Percentiles rank a stretch among this genome's conserved stretches.
Conservation (phyloP, 441 rosid genomes). For the Raphanus hybrid region DNA sequence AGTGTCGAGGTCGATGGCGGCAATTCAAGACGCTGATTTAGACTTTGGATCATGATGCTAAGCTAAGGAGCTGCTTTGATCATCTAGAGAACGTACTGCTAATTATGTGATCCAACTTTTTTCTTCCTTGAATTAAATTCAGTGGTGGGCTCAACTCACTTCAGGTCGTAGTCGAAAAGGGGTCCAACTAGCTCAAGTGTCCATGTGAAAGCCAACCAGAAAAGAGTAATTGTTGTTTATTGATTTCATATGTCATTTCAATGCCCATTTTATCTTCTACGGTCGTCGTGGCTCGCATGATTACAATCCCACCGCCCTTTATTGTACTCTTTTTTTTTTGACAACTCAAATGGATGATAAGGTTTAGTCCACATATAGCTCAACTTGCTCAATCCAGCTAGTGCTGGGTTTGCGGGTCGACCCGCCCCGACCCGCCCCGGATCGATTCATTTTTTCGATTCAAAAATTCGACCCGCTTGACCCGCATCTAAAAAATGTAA, state of each 20-base stretch:
- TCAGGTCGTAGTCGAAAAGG: conserved; percentile 14
- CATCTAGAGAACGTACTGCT: background rate
- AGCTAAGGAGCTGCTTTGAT: background rate
- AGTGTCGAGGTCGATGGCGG: too few relatives aligned
- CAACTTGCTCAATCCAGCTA: conserved; percentile 14
- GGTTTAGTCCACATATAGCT: conserved; percentile 14
- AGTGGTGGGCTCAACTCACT: conserved; percentile 10
- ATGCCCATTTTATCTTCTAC: conserved; percentile 26
- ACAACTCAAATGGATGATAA: background rate
- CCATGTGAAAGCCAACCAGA: conserved; percentile 29
- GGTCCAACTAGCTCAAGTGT: conserved; percentile 6
- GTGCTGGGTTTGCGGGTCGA: too few relatives aligned
- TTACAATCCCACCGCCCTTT: conserved; percentile 11
- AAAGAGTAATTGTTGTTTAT: conserved; percentile 26
- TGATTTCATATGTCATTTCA: conserved; percentile 4
- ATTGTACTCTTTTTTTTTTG: background rate
- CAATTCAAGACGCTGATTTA: background rate
- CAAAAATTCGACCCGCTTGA: too few relatives aligned
- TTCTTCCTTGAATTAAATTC: background rate
- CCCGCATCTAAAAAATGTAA: too few relatives aligned
- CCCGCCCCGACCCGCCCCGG: too few relatives aligned
- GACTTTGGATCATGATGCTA: background rate
- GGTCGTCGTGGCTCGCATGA: conserved; percentile 12
- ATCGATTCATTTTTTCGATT: too few relatives aligned
- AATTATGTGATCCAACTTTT: background rate